Evolutionary conservation across 2,329 filamentous ascomycete genomes (phyloP).

Genomic region (Cladosporium velox): DNA sequence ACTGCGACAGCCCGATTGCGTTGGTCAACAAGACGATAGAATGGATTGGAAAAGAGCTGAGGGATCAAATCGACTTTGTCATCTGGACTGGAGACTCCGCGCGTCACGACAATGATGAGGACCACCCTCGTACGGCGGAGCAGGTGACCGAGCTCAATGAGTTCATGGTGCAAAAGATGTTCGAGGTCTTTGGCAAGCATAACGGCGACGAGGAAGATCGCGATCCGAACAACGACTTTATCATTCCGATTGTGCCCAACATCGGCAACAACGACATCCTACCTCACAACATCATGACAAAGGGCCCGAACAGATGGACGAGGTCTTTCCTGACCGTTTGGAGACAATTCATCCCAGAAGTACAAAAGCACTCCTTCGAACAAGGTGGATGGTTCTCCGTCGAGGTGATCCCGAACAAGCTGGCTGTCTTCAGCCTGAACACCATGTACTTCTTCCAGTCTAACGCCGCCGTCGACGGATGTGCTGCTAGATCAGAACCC

Average conservation of each 20-base stretch:
- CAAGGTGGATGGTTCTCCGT: conserved; percentile 93
- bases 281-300: conserved; percentile 88
- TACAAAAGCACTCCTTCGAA: conserved; percentile 85
- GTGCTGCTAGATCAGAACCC: conserved; percentile 73
- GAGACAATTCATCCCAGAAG: conserved; percentile 85
- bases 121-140: conserved; percentile 69
- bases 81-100: conserved; percentile 45
- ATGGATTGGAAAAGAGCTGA: conserved; percentile 66
- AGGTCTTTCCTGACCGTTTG: conserved; percentile 76
- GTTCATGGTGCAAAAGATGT: conserved; percentile 73
- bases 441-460: conserved; percentile 87
- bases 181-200: conserved; percentile 66
- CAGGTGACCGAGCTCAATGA: conserved; percentile 80
- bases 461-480: conserved; percentile 92
- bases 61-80: conserved; percentile 43
- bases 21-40: conserved; percentile 86
- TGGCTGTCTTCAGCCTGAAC: conserved; percentile 92
- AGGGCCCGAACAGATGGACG: conserved; percentile 86
- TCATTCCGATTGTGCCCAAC: conserved; percentile 81
- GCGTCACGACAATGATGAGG: conserved; percentile 44
- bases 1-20: conserved; percentile 80
- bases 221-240: conserved; percentile 59
- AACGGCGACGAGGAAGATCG: conserved; percentile 51
- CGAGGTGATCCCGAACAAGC: conserved; percentile 81
- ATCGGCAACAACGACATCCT: conserved; percentile 98